Evolutionary conservation across 2,329 filamentous ascomycete species (phyloP).

Genomic region (Trichophyton verrucosum): DNA sequence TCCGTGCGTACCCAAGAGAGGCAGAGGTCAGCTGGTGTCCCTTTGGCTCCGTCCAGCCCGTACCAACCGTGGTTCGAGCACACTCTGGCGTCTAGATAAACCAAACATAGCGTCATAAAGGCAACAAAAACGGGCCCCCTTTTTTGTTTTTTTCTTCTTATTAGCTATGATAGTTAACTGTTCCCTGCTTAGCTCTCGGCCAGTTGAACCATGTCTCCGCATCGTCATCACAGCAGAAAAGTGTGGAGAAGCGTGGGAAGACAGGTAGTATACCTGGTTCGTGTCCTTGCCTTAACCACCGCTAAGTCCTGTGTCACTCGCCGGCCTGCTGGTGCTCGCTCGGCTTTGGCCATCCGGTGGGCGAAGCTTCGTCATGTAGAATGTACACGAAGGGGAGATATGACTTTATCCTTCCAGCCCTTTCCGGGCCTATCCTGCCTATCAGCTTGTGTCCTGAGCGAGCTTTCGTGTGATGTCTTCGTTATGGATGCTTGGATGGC

Average conservation of each 20-base stretch:
- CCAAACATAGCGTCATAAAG: slow-evolving; percentile 4
- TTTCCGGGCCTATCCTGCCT: slow-evolving; percentile 6
- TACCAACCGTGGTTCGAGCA: neutral
- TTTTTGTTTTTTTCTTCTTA: neutral
- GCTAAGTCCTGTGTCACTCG: no score
- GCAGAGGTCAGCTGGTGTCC: neutral
- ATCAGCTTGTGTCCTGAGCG: neutral
- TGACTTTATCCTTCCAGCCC: neutral
- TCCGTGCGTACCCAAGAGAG: neutral
- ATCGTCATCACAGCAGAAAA: neutral
- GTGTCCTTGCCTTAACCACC: neutral
- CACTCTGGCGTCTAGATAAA: neutral
- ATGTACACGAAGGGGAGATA: neutral
- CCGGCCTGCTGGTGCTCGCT: neutral
- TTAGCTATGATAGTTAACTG: neutral
- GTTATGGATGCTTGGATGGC: neutral
- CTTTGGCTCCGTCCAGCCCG: neutral
- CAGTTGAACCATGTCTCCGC: neutral
- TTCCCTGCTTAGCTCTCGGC: no score
- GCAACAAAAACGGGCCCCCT: neutral
- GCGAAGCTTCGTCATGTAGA: neutral
- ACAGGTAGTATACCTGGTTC: neutral
- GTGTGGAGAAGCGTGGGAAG: neutral
- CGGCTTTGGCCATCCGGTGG: neutral
- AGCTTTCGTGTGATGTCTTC: neutral